phyloP scores from a whole-genome alignment of 257 asterid species.

The Phtheirospermum japonicum region DNA sequence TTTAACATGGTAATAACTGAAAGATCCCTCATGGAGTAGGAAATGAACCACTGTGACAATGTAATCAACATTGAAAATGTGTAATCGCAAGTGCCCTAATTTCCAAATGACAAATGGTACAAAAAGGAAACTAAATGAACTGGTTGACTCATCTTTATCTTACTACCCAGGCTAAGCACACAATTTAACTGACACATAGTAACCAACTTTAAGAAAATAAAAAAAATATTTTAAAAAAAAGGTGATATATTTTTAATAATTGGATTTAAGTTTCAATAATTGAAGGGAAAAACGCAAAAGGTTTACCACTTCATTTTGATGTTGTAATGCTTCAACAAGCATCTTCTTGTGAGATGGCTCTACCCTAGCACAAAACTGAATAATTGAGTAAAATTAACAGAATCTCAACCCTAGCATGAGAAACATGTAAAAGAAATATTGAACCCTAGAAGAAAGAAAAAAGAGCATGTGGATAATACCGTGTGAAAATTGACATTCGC shows the following conservation, averaged over 20 bases:
- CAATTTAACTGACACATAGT: conserved; percentile 17
- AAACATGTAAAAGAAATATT: conserved; percentile 24
- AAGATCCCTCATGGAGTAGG: background rate
- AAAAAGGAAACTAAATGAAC: background rate
- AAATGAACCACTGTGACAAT: conserved; percentile 12
- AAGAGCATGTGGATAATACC: conserved; percentile 39
- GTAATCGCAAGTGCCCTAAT: background rate
- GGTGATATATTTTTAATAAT: conserved; percentile 21
- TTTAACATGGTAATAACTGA: background rate
- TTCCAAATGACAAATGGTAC: background rate
- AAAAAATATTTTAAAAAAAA: too few species aligned
- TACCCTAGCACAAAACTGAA: conserved; percentile 56
- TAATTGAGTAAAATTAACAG: conserved; percentile 17
- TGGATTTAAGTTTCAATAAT: background rate
- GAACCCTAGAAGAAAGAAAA: conserved; percentile 7
- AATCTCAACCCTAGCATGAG: conserved; percentile 24
- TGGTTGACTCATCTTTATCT: conserved; percentile 13
- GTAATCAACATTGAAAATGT: conserved; percentile 3
- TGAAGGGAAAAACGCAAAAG: background rate
- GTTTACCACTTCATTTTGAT: too few species aligned
- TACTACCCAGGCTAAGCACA: conserved; percentile 7
- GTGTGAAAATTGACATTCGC: too few species aligned
- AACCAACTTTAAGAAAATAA: background rate
- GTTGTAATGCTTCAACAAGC: too few species aligned
- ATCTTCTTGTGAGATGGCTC: conserved; percentile 99